Base-by-base conservation (phyloP, 1,284 basidiomycete species). In the Papiliotrema fonsecae region DNA sequence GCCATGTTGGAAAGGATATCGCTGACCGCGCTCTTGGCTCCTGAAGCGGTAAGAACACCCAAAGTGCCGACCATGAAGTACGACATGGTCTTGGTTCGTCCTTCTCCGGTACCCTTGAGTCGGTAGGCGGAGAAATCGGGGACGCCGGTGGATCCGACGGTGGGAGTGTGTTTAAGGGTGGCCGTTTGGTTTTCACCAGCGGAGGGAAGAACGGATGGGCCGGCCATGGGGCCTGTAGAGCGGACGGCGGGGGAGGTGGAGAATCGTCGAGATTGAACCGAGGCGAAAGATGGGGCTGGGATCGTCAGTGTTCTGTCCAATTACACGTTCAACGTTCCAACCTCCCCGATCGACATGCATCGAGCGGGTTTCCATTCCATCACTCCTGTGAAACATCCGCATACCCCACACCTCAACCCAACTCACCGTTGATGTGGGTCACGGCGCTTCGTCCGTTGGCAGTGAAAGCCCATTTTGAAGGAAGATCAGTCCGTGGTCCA, bases 1-100 rank as follows among this genome's bases (percentile, higher is more conserved):
- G 88, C 81, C 89, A 99, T 93, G 60, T 91, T 93, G 64, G 87
- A 82, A 52, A 99, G 80, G 78, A 98, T 94, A 75, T 97, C 94
- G 57, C 89, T 83, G 56, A 98, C 86, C 60, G 86, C 85, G 37
- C 89, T 90, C 77, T 97, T 96, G 65, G 93, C 94, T 56, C 85
- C 89, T 19, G 89, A 88, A 50, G 96, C 96, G 57, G 89, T 83
- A 70, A 99, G 82, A 60, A 97, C 81, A 73, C 96, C 96, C 71
- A 97, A 82, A 41, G 90, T 85, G 60, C 96, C 96, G 69, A 98
- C 87, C 87, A 97, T 90, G 76, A 97, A 89, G 81, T 99, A 99
- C 32, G 88, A 88, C 54, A 97, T 78, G 51, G 87, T 85, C 62
- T 88, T 86, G 80, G 89, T 90, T n/a, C n/a, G n/a, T 80, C 90